Conservation (phyloP, 108 stramenopile genomes). For the Cylindrotheca fusiformis region DNA sequence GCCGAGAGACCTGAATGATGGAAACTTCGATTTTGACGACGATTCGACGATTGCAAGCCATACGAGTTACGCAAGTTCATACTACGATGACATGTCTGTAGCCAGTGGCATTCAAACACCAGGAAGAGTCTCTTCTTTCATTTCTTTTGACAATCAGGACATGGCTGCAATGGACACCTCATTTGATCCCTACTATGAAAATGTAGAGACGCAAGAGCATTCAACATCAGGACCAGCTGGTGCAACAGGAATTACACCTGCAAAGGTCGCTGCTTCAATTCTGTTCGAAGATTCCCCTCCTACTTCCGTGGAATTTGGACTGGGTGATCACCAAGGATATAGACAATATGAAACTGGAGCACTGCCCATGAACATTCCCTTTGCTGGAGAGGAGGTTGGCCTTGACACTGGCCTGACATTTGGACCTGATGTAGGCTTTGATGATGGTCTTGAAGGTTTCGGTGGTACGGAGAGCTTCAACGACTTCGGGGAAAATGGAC, state of each 20-base stretch:
- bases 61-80: slow-evolving; percentile 2
- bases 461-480: background rate
- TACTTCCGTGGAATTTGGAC: background rate
- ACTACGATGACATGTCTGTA: slow-evolving; percentile 29
- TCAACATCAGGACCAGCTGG: background rate
- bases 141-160: background rate
- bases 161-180: background rate
- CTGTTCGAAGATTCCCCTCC: slow-evolving; percentile 16
- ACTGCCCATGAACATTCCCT: background rate
- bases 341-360: too few relatives aligned
- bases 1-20: slow-evolving; percentile 11
- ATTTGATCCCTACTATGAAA: background rate
- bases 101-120: slow-evolving; percentile 13
- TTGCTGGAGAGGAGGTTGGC: slow-evolving; percentile 9
- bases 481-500: background rate
- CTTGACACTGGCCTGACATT: slow-evolving; percentile 11
- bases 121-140: background rate
- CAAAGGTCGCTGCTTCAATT: slow-evolving; percentile 21
- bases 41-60: slow-evolving; percentile 30
- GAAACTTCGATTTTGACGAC: slow-evolving; percentile 27
- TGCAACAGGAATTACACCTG: slow-evolving; percentile 9
- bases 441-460: slow-evolving; percentile 4
- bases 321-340: too few relatives aligned
- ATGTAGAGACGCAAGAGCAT: too few relatives aligned
- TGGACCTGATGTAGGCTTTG: slow-evolving; percentile 1